Evolutionary conservation across 78 protist genomes (phyloP).

Genomic region (Dictyostelium citrinum): DNA sequence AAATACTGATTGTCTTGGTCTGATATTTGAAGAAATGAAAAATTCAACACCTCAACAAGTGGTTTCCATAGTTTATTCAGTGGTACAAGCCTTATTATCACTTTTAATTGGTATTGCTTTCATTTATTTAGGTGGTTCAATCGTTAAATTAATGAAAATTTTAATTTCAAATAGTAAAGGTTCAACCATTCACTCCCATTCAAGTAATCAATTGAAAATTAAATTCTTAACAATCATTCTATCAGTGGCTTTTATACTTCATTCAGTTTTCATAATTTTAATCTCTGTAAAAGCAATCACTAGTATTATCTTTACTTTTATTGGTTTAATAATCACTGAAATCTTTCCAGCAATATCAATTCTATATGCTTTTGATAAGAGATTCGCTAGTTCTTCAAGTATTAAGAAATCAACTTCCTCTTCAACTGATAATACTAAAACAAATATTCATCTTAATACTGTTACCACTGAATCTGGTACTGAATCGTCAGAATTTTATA

Average conservation of each 20-base stretch:
- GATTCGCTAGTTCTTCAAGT: neutral
- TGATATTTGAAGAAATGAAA: neutral
- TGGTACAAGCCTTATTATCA: neutral
- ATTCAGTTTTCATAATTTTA: slow-evolving; percentile 29
- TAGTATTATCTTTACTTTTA: neutral
- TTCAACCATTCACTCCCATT: neutral
- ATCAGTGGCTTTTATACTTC: slow-evolving; percentile 30
- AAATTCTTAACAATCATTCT: neutral
- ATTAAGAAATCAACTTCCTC: neutral
- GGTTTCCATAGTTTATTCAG: neutral
- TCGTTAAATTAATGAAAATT: neutral
- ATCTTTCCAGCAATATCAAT: slow-evolving; percentile 15
- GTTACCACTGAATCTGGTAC: neutral
- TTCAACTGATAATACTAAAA: neutral
- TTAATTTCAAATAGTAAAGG: no score
- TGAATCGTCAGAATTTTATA: neutral
- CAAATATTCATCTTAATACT: neutral
- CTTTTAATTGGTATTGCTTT: slow-evolving; percentile 1
- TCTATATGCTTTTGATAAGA: slow-evolving; percentile 1
- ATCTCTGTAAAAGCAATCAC: neutral
- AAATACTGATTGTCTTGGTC: neutral
- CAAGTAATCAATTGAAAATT: neutral
- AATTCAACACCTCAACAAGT: neutral
- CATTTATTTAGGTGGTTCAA: neutral
- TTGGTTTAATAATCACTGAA: slow-evolving; percentile 44